A percentile compares a stretch with the other conserved stretches of the same genome.
Conservation (phyloP, 1,284 basidiomycete genomes). For the Ganoderma sinense region DNA sequence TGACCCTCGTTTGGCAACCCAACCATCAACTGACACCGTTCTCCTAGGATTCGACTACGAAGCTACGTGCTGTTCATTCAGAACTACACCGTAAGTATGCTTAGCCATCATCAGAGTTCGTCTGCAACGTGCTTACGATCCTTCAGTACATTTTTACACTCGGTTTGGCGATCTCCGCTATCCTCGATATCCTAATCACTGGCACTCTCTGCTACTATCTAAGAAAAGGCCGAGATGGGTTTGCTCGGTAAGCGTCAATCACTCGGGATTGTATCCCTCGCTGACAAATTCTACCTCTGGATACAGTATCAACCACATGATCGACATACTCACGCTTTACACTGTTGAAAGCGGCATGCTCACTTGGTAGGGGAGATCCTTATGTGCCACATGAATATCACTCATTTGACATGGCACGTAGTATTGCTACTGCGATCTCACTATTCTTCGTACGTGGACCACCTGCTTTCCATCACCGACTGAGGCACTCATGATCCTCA, state of each 20-base stretch:
- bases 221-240: conserved; percentile 26
- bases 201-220: conserved; percentile 32
- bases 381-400: no score
- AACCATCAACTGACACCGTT: not conserved
- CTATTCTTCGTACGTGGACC: conserved; percentile 32
- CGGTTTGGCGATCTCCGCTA: conserved; percentile 32
- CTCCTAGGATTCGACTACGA: conserved; percentile 20
- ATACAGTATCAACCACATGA: conserved; percentile 30
- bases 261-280: not conserved
- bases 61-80: conserved; percentile 22
- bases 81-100: conserved; percentile 20
- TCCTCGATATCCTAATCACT: conserved; percentile 32
- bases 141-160: conserved; percentile 32
- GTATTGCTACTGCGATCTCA: conserved; percentile 31
- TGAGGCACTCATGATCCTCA: conserved; percentile 6
- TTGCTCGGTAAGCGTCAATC: conserved; percentile 23
- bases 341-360: conserved; percentile 32
- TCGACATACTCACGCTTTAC: conserved; percentile 31
- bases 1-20: not conserved
- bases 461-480: not conserved
- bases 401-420: not conserved
- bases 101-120: not conserved
- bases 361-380: conserved; percentile 29
- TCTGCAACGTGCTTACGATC: not conserved
- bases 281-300: not conserved